phyloP scores from a whole-genome alignment of 139 green algal genomes.

The Tetraselmis chui region DNA sequence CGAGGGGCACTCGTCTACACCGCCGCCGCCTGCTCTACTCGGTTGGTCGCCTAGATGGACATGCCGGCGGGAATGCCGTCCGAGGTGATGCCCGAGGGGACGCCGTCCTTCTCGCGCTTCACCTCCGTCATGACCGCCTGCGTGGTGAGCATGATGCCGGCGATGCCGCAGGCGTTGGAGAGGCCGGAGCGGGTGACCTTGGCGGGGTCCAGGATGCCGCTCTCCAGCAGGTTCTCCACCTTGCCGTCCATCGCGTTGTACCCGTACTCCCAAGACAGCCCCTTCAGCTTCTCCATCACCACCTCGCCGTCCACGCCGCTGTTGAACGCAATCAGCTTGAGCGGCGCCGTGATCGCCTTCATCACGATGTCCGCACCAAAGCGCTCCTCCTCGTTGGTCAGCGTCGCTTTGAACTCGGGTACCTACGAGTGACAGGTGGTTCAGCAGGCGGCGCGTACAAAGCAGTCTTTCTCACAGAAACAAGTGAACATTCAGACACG shows the following conservation, averaged over 20 bases:
- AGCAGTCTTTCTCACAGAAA: no score
- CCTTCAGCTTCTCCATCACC: slow-evolving; percentile 80
- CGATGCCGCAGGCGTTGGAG: slow-evolving; percentile 86
- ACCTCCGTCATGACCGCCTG: slow-evolving; percentile 90
- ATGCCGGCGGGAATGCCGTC: slow-evolving; percentile 73
- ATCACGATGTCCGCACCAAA: slow-evolving; percentile 92
- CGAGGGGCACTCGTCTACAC: no score
- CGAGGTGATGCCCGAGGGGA: slow-evolving; percentile 35
- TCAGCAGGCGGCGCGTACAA: no score
- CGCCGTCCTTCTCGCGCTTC: slow-evolving; percentile 32
- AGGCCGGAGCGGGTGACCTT: slow-evolving; percentile 93
- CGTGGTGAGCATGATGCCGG: slow-evolving; percentile 98
- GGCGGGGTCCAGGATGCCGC: slow-evolving; percentile 91
- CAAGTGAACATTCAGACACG: no score
- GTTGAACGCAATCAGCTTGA: slow-evolving; percentile 81
- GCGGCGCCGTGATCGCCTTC: slow-evolving; percentile 65
- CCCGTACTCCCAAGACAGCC: slow-evolving; percentile 64
- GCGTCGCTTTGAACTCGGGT: slow-evolving; percentile 68
- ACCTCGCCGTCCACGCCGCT: slow-evolving; percentile 85
- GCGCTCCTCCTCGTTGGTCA: slow-evolving; percentile 80
- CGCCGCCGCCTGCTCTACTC: no score
- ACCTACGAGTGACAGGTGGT: no score
- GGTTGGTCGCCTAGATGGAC: slow-evolving; percentile 75
- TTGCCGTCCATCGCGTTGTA: slow-evolving; percentile 40
- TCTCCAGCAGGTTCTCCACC: slow-evolving; percentile 70